These are phyloP conservation scores for Phylloboletellus chloephorus DNA, from an alignment of 1,284 basidiomycete species.

Conservation along the genomic window DNA sequence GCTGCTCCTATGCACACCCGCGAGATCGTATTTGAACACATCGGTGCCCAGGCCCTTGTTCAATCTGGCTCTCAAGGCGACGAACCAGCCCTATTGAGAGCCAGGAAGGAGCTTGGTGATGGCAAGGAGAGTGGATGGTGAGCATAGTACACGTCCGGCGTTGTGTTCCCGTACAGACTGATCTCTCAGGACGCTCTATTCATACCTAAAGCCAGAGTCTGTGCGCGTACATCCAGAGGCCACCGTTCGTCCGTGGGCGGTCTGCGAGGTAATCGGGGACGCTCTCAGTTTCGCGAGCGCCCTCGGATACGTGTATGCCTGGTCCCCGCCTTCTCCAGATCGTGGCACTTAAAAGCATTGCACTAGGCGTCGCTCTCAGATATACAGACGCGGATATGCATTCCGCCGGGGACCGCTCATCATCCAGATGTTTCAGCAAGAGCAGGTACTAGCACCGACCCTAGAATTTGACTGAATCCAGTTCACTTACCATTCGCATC, in stretches of 20 bases:
- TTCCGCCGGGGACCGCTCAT: constrained; percentile 63
- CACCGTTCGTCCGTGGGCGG: constrained; percentile 76
- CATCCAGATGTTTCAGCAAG: constrained; percentile 79
- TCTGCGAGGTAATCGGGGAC: constrained; percentile 68
- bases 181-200: constrained; percentile 58
- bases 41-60: constrained; percentile 55
- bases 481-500: constrained; percentile 8
- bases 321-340: constrained; percentile 2
- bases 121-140: constrained; percentile 50
- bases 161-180: constrained; percentile 1
- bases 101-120: constrained; percentile 65
- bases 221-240: constrained; percentile 73
- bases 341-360: constrained; percentile 9
- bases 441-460: constrained; percentile 48
- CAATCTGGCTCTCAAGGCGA: constrained; percentile 42
- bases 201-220: constrained; percentile 73
- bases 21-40: constrained; percentile 71
- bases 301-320: constrained; percentile 61
- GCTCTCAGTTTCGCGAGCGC: constrained; percentile 71
- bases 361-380: constrained; percentile 59
- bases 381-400: constrained; percentile 72
- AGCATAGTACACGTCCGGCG: constrained; percentile 15
- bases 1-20: constrained; percentile 62
- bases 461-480: neutral
- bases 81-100: constrained; percentile 65